Percentiles rank a stretch among this genome's conserved stretches.
phyloP scores from a whole-genome alignment of 495 filamentous ascomycete species.

The Oidiodendron maius region DNA sequence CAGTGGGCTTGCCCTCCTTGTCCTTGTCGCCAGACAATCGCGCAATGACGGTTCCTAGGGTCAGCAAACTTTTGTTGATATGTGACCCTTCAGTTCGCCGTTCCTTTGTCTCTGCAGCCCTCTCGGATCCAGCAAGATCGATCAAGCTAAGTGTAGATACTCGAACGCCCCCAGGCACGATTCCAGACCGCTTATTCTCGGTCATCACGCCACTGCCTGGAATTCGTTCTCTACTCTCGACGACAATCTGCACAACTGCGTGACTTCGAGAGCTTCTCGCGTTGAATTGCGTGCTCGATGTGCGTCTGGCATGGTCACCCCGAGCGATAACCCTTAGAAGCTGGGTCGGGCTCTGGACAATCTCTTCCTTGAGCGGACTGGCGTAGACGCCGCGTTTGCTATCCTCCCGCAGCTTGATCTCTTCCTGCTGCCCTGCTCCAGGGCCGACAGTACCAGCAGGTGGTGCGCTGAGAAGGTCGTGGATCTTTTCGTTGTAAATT shows the following conservation, averaged over 20 bases:
- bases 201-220: slow-evolving; percentile 43
- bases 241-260: slow-evolving; percentile 96
- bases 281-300: slow-evolving; percentile 93
- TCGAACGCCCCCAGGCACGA: slow-evolving; percentile 84
- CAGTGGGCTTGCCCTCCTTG: slow-evolving; percentile 64
- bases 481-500: slow-evolving; percentile 98
- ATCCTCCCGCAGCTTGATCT: slow-evolving; percentile 95
- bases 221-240: slow-evolving; percentile 87
- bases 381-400: slow-evolving; percentile 95
- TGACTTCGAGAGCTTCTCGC: slow-evolving; percentile 94
- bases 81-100: slow-evolving; percentile 91
- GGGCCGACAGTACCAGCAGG: slow-evolving; percentile 38
- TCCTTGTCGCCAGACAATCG: slow-evolving; percentile 79
- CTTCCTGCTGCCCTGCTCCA: slow-evolving; percentile 54
- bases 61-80: slow-evolving; percentile 96
- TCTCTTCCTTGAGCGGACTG: slow-evolving; percentile 93
- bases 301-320: slow-evolving; percentile 84
- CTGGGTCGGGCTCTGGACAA: slow-evolving; percentile 95
- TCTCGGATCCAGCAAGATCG: slow-evolving; percentile 92
- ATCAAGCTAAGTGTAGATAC: slow-evolving; percentile 95
- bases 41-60: slow-evolving; percentile 90
- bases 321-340: slow-evolving; percentile 90
- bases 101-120: slow-evolving; percentile 93
- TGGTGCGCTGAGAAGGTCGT: slow-evolving; percentile 81
- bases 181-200: slow-evolving; percentile 67